Evolutionary conservation across 768 basidiomycete species (phyloP), one percentile per base, ranked within the genome.

Genomic region (Trametes cinnabarina): DNA sequence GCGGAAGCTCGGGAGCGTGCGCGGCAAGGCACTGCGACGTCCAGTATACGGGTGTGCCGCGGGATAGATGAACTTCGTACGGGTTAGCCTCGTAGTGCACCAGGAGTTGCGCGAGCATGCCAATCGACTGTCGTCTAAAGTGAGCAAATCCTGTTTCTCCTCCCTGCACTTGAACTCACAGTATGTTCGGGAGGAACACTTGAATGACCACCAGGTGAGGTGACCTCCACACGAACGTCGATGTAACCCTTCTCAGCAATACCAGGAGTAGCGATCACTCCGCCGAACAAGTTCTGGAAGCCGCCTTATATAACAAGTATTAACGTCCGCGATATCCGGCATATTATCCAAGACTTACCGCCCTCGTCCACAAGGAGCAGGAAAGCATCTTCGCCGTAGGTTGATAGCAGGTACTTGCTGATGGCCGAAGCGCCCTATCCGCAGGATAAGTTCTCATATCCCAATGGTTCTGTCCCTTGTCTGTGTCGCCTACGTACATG

Each of bases 281-380:
- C 61, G 3, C 73, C 77, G 14, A 64, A 66, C 47, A 66, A 46
- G 28, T 72, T 63, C 8, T 37, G 41, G 48, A 64, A 74, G 30
- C 66, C 68, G 54, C 68, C 74, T 74, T n/a, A n/a, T n/a, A n/a
- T n/a, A n/a, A n/a, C n/a, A n/a, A n/a, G n/a, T n/a, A n/a, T n/a
- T n/a, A n/a, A n/a, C n/a, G n/a, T n/a, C n/a, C n/a, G n/a, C n/a
- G n/a, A n/a, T n/a, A n/a, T n/a, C n/a, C n/a, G n/a, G n/a, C n/a
- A n/a, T n/a, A n/a, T n/a, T n/a, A n/a, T n/a, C n/a, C 28, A 1
- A 15, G n/a, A 61, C 57, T 56, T 64, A 73, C 81, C 79, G 7
- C 83, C 82, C 72, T 86, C 85, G 56, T 86, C 86, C 11, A 86
- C 74, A n/a, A 85, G 66, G 64, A 86, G 70, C 1, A 80, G 70